Base-by-base conservation (phyloP, 2,329 filamentous ascomycete genomes). In the Sarocladium kiliense region DNA sequence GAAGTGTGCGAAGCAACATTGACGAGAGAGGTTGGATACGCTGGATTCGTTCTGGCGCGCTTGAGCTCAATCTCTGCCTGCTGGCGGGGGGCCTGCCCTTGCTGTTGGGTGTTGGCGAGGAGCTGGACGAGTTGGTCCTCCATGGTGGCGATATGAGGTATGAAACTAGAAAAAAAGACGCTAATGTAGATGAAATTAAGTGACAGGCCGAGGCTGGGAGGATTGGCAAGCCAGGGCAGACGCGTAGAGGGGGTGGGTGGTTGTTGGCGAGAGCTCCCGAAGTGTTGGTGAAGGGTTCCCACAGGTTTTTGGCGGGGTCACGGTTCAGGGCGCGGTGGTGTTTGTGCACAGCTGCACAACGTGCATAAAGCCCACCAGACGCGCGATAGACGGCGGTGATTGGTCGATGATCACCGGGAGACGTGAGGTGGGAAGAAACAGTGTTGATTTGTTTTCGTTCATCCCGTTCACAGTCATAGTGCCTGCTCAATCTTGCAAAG, bases 91-190 rank as follows among this genome's bases (percentile, higher is more conserved):
- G 76, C 85, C 70, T 93, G 86, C 57, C 86, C 83, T 58, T 88
- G 66, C 60, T 86, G 86, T 75, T 96, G 91, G 51, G 92, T 96
- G 73, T 91, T 90, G 65, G 87, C 84, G 61, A 99, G 86, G 70
- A 97, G 82, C 72, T 87, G 86, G 64, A 94, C 86, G 71, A 99
- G 84, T 78, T 96, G 87, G 75, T 95, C 87, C 81, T 96, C 92
- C 91, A 96, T 96, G 65, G 59, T 66, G 65, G 59, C 56, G 16
- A 18, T 14, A 44, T 44, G 39, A 30, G 4, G 25, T 32, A 26
- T 23, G 27, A 26, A 51, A 34, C 21, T 9, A 36, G 36, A 36
- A 51, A n/a, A 21, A 36, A 30, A 3, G 26, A 27, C 26, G 44
- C 25, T 32, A 12, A 49, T n/a, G 18, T 32, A 49, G 6, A 27